These are phyloP conservation scores for Mortierella sp. DNA, from an alignment of 371 early-diverging fungal species.

Conservation along the genomic window DNA sequence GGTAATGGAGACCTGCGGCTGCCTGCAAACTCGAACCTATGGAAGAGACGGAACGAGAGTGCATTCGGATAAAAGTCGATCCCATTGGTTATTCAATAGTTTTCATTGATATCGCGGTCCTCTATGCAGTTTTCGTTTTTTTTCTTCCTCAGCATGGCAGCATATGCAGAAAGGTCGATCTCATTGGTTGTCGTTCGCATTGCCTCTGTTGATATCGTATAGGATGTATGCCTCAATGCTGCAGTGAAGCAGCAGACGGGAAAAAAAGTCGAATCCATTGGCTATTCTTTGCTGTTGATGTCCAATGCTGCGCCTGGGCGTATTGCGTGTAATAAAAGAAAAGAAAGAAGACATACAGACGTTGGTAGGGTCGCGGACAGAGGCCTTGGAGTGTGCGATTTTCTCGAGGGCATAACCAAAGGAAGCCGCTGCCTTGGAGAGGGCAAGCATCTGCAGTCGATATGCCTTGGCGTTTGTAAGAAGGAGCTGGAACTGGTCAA, in stretches of 20 bases:
- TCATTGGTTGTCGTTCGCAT: not conserved
- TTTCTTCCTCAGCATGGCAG: not conserved
- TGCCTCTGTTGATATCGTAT: too few relatives aligned
- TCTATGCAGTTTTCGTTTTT: not conserved
- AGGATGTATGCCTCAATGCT: too few relatives aligned
- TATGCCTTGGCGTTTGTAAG: constrained; percentile 63
- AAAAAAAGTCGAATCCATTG: too few relatives aligned
- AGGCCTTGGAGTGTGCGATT: constrained; percentile 64
- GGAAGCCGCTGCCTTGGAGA: constrained; percentile 64
- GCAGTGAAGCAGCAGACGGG: too few relatives aligned
- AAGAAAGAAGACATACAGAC: constrained; percentile 34
- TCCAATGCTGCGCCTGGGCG: too few relatives aligned
- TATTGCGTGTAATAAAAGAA: not conserved
- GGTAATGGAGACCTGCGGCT: constrained; percentile 67
- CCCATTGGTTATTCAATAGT: constrained; percentile 1
- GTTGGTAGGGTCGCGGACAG: constrained; percentile 50
- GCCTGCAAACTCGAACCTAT: constrained; percentile 66
- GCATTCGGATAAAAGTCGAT: constrained; percentile 5
- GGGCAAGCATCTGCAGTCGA: constrained; percentile 62
- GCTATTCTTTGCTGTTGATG: not conserved
- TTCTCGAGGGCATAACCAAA: constrained; percentile 67
- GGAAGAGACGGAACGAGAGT: not conserved
- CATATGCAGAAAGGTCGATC: not conserved
- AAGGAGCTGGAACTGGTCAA: constrained; percentile 44
- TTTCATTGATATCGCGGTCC: not conserved